Conservation (phyloP, 805 yeast genomes). For the Suhomyces sp. region DNA sequence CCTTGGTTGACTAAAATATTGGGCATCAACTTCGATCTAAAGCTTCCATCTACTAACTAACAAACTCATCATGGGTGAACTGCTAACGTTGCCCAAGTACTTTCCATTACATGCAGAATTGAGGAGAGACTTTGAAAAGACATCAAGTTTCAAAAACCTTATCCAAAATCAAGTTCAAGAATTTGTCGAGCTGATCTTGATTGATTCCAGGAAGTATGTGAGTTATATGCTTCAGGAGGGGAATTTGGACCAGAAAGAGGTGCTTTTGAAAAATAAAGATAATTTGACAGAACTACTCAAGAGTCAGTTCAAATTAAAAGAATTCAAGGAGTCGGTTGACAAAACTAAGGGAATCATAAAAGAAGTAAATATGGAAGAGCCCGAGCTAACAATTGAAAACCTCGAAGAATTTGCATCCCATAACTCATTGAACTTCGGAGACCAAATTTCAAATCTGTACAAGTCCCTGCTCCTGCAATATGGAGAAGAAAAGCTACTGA, state of each 20-base stretch:
- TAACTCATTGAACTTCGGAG: slow-evolving; percentile 10
- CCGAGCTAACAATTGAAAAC: slow-evolving; percentile 20
- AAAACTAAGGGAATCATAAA: slow-evolving; percentile 19
- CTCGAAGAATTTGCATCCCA: slow-evolving; percentile 19
- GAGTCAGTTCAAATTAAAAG: slow-evolving; percentile 7
- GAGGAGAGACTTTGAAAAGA: slow-evolving; percentile 6
- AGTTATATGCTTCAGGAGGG: slow-evolving; percentile 6
- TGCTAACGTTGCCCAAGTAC: slow-evolving; percentile 6
- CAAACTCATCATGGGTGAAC: no score
- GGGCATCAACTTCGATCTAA: no score
- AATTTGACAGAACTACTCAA: slow-evolving; percentile 8
- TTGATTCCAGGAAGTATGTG: slow-evolving; percentile 5
- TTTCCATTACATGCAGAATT: slow-evolving; percentile 7
- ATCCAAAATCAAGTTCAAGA: slow-evolving; percentile 3
- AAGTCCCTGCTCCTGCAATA: slow-evolving; percentile 5
- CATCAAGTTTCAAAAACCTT: slow-evolving; percentile 4
- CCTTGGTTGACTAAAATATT: no score
- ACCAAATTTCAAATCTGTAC: slow-evolving; percentile 8
- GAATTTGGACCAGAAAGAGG: slow-evolving; percentile 2
- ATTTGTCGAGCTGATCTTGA: slow-evolving; percentile 4
- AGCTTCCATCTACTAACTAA: no score
- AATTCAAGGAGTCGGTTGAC: slow-evolving; percentile 7
- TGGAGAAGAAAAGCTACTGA: slow-evolving; percentile 6
- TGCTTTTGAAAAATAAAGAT: slow-evolving; percentile 1
- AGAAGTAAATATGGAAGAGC: slow-evolving; percentile 19